Base-by-base conservation (phyloP, 192 early-diverging fungal genomes). In the Coemansia sp. region DNA sequence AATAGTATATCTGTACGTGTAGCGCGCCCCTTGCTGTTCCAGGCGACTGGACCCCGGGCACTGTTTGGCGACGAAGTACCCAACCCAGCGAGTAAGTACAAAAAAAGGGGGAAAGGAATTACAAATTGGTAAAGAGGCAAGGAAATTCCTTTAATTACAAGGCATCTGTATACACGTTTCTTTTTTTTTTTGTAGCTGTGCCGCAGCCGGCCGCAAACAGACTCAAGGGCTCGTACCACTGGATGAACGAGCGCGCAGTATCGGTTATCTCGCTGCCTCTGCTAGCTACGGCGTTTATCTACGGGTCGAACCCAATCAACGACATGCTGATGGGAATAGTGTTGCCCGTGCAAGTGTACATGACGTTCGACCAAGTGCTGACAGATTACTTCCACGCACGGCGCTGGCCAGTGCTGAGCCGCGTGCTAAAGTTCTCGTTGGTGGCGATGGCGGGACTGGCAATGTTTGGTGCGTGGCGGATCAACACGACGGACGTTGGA, bases 401-500 rank as follows among this genome's bases (percentile, higher is more conserved):
- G 46, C 86, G 85, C 36, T 85, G 73, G 79, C 87, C 87, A 6
- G 49, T 77, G 3, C 43, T 92, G 32, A 81, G 89, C 87, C 87
- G 85, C 41, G 64, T 92, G 64, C 60, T 84, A 32, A 86, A 59
- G 62, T 93, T 88, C 84, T 71, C 85, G 58, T 84, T 96, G 36
- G 88, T 89, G 31, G 74, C 76, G 15, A 76, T 86, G 43, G 96
- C 97, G 6, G 86, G 90, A 0, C 75, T 91, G 66, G 73, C 86
- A 12, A 73, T 96, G 73, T 89, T 94, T 72, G 96, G 94, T 29
- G 92, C 88, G 68, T 99, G 93, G 87, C 83, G 91, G 63, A 93
- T 99, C 89, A 99, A 99, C 84, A 96, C 96, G 22, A 89, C 93
- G 35, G 97, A 99, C 60, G 86, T 99, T 64, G 96, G 97, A 25